Base-by-base conservation (phyloP, 2,329 filamentous ascomycete species). In the Fusarium tupiense region DNA sequence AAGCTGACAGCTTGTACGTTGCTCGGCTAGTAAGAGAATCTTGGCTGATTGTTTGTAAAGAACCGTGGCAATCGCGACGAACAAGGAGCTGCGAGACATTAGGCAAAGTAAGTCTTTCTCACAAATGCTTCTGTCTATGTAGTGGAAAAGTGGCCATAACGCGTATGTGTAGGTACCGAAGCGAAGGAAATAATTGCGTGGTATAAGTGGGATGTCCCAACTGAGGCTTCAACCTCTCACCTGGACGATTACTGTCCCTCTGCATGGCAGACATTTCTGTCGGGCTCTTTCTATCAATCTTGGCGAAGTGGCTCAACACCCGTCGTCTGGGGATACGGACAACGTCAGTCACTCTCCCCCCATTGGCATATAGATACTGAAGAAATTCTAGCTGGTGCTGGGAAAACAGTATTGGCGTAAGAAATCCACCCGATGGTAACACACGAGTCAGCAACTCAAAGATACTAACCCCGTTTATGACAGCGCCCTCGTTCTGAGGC, bases 351-450 rank as follows among this genome's bases (percentile, higher is more conserved):
- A 3, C 4, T 37, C 22, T 11, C 3, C 12, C 2, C 9, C 2
- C 37, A 4, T 26, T 26, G 9, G 16, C 19, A 16, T 26, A 24
- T 22, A 9, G 17, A 16, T 37, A 26, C 31, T 53, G 3, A 53
- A 24, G 7, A 24, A 14, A 20, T 26, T 53, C 2, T 37, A 53
- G 50, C 50, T 26, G 50, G 50, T 26, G 50, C 33, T 26, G 50
- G 50, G n/a, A 53, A 53, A 26, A 53, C 50, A 37, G 50, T 53
- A 22, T 53, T 53, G 9, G 17, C 31, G n/a, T 53, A 53, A 37
- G 50, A 26, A 16, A 8, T 20, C 33, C 29, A 19, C 8, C 31
- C 5, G 6, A 37, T 11, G 9, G 50, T 53, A 16, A 26, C 1
- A 20, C 1, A 26, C 11, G 50, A 37, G 33, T 12, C 11, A 6